phyloP scores from a whole-genome alignment of 1,284 basidiomycete genomes.

The Ceratobasidium sp. region DNA sequence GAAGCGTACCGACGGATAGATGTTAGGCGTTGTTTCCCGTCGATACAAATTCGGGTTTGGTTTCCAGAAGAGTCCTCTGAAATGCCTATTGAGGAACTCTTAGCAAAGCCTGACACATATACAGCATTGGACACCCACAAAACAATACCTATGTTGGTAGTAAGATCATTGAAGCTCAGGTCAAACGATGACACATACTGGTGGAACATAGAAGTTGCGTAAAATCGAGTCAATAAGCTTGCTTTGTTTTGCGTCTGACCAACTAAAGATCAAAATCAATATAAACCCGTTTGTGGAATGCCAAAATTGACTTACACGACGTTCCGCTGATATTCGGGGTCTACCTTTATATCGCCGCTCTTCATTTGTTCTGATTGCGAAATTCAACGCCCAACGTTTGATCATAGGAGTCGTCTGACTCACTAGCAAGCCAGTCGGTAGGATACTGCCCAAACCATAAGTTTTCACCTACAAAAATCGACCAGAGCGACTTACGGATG shows the following conservation, averaged over 20 bases:
- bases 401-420: not conserved
- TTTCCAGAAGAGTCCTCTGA: slow-evolving; percentile 35
- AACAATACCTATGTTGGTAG: slow-evolving; percentile 35
- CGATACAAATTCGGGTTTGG: slow-evolving; percentile 42
- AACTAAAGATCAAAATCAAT: slow-evolving; percentile 2
- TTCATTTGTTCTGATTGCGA: slow-evolving; percentile 3
- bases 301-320: slow-evolving; percentile 3
- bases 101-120: not conserved
- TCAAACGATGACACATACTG: slow-evolving; percentile 2
- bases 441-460: slow-evolving; percentile 10
- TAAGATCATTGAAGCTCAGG: slow-evolving; percentile 16
- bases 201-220: slow-evolving; percentile 42
- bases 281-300: not conserved
- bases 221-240: slow-evolving; percentile 42
- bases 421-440: slow-evolving; percentile 11
- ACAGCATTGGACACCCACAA: slow-evolving; percentile 19
- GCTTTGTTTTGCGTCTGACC: slow-evolving; percentile 41
- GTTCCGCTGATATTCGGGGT: slow-evolving; percentile 32
- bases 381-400: not conserved
- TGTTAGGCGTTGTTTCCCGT: slow-evolving; percentile 43
- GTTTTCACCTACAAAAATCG: not conserved
- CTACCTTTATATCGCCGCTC: slow-evolving; percentile 14
- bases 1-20: slow-evolving; percentile 38
- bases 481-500: slow-evolving; percentile 1
- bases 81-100: slow-evolving; percentile 10